Evolutionary conservation across 129 eudicot genomes (phyloP), one percentile per base, ranked within the genome.

Genomic region (Pittosporum tobira): DNA sequence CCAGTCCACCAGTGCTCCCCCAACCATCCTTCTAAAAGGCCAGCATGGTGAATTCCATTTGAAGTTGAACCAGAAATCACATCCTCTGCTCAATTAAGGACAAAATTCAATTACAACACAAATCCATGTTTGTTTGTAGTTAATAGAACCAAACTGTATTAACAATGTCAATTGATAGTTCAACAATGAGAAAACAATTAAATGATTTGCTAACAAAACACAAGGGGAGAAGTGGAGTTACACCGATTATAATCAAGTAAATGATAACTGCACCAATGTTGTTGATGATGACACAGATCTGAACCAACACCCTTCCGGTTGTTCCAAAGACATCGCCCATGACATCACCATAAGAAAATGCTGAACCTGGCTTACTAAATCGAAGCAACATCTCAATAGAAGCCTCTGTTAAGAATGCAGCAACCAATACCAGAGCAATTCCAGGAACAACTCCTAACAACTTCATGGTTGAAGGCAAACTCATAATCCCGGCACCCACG

Each of bases 1-100:
- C 74, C 66, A 47, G 56, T 74, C 74, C 74, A 68, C 74, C 74
- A 68, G 18, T 62, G 63, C n/a, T 5, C 65, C 27, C 79, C 79
- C 55, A 68, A 62, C 74, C 74, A 68, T 6, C 59, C 67, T 45
- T 74, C 79, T 9, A 74, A 42, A 4, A 74, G 61, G 59, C 79
- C 74, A 3, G 61, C 27, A 49, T 68, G 79, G 52, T 74, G 74
- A 48, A 61, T 54, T 29, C 70, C 71, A 40, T 25, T 59, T 26
- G 69, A 42, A 43, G 49, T 36, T 34, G 74, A 62, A 19, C 79
- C 74, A 62, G 79, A 68, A 47, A 68, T 19, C 57, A 74, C 79
- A 68, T 74, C 79, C 52, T 69, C 79, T 73, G 45, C 27, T 26
- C 13, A 18, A 31, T 56, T 6, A 21, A 56, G 14, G 45, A 56